Conservation (phyloP, 1,139 yeast genomes). For the Sugiyamaella pinicola region DNA sequence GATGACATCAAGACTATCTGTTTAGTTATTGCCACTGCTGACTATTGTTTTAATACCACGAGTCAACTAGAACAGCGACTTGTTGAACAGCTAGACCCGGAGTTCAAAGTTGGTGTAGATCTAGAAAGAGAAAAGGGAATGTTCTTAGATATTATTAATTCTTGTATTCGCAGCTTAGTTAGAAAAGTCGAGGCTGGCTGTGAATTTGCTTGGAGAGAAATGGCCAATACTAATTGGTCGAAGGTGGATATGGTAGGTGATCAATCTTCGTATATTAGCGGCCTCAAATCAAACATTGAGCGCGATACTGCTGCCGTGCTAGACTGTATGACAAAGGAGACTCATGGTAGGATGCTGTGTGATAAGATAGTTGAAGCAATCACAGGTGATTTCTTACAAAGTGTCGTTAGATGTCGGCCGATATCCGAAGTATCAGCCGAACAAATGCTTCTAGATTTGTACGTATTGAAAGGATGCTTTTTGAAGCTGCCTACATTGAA, state of each 20-base stretch:
- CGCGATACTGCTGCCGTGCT: constrained; percentile 55
- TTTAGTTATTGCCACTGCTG: constrained; percentile 81
- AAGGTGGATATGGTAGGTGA: constrained; percentile 63
- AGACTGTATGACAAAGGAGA: constrained; percentile 65
- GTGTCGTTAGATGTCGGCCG: constrained; percentile 63
- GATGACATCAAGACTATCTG: constrained; percentile 72
- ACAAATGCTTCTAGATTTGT: constrained; percentile 74
- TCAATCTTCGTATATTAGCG: constrained; percentile 68
- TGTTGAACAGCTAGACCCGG: constrained; percentile 50
- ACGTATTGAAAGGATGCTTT: constrained; percentile 60
- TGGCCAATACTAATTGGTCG: constrained; percentile 78
- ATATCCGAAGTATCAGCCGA: constrained; percentile 73
- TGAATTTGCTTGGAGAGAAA: constrained; percentile 80
- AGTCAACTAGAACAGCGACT: constrained; percentile 74
- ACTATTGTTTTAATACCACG: constrained; percentile 78
- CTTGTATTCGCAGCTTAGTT: constrained; percentile 59
- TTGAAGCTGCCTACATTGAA: constrained; percentile 50
- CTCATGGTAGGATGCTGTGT: constrained; percentile 71
- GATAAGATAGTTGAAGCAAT: constrained; percentile 75
- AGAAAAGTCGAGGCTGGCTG: constrained; percentile 62
- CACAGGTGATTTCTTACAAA: constrained; percentile 57
- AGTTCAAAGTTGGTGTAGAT: constrained; percentile 44
- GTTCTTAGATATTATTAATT: constrained; percentile 61
- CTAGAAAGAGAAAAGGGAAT: constrained; percentile 60
- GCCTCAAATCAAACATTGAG: constrained; percentile 53